Conservation (phyloP, 108 stramenopile species). For the Cylindrotheca closterium region DNA sequence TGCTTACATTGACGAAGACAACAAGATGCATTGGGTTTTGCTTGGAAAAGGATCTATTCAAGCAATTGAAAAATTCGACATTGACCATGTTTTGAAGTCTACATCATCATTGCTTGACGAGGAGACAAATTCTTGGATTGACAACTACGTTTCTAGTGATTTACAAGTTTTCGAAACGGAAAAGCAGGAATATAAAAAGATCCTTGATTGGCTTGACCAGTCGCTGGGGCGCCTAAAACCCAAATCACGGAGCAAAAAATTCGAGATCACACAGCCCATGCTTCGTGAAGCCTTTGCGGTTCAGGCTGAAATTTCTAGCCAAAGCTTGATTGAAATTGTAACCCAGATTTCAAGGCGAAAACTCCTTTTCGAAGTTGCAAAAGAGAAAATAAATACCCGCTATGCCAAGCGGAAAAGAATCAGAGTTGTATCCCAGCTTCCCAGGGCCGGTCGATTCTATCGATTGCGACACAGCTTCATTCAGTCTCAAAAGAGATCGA, state of each 20-base stretch:
- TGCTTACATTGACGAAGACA: conserved; percentile 17
- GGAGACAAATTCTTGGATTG: conserved; percentile 13
- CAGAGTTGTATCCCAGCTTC: background rate
- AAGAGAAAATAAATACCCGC: conserved; percentile 1
- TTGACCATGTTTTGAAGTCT: conserved; percentile 3
- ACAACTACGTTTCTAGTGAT: conserved; percentile 11
- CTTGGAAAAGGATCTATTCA: conserved; percentile 10
- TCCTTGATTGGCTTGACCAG: no score
- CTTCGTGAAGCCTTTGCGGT: conserved; percentile 7
- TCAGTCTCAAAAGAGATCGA: conserved; percentile 4
- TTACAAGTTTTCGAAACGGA: background rate
- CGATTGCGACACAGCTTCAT: background rate
- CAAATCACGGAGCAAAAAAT: background rate
- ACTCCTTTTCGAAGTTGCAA: conserved; percentile 18
- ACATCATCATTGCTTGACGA: conserved; percentile 7
- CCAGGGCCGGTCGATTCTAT: conserved; percentile 4
- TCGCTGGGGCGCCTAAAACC: no score
- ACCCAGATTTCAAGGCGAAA: conserved; percentile 1
- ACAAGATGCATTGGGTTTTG: conserved; percentile 11
- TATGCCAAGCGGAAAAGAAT: background rate
- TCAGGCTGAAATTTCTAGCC: background rate
- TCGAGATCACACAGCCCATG: conserved; percentile 10
- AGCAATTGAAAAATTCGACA: conserved; percentile 9
- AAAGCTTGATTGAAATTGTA: background rate
- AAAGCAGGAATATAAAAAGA: background rate